phyloP scores from a whole-genome alignment of 257 asterid genomes.

The Sherardia arvensis region DNA sequence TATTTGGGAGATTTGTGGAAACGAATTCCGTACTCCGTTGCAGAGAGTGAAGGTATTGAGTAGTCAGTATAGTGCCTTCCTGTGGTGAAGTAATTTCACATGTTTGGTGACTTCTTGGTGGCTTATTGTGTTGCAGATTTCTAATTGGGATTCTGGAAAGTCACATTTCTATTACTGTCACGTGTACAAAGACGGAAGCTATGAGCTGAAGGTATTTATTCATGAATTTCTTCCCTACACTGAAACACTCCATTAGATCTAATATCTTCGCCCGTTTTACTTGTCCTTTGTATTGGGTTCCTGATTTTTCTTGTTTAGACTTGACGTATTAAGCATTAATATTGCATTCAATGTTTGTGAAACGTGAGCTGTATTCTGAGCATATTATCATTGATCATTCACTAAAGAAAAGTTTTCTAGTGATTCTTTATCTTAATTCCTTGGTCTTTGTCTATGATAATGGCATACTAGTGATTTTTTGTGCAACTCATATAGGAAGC shows the following conservation, averaged over 20 bases:
- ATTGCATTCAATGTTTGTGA: not conserved
- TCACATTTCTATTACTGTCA: conserved; percentile 49
- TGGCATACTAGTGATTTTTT: not conserved
- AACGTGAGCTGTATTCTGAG: no score
- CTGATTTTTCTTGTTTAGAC: not conserved
- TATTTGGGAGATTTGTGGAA: conserved; percentile 47
- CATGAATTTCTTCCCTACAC: not conserved
- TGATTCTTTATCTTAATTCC: not conserved
- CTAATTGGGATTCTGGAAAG: conserved; percentile 58
- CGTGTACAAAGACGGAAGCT: conserved; percentile 37
- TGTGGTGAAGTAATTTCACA: not conserved
- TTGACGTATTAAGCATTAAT: not conserved
- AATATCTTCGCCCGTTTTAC: not conserved
- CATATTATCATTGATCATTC: not conserved
- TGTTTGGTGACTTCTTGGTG: not conserved
- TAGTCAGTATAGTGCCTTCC: no score
- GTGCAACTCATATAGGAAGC: not conserved
- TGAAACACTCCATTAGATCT: not conserved
- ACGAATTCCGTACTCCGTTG: conserved; percentile 7
- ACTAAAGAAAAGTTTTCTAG: not conserved
- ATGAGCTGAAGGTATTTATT: conserved; percentile 45
- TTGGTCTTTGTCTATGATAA: not conserved
- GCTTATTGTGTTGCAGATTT: conserved; percentile 32
- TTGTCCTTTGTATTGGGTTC: not conserved
- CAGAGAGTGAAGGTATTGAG: conserved; percentile 37